Evolutionary conservation across 345 rosid species (phyloP).

Genomic region (Euphorbia pulcherrima): DNA sequence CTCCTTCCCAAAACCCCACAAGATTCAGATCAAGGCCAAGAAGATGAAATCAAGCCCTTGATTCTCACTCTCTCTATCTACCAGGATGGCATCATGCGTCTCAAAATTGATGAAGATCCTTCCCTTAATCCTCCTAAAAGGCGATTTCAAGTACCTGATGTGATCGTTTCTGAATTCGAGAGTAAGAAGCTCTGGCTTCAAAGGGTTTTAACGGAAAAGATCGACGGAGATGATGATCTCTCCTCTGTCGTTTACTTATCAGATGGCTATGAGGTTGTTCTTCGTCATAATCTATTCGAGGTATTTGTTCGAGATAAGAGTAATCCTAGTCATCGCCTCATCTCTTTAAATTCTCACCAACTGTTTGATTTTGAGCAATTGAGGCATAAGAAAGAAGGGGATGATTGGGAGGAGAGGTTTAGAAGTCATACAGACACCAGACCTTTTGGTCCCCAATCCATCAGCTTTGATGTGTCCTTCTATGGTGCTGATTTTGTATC

Average conservation of each 20-base stretch:
- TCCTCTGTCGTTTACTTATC: conserved; percentile 65
- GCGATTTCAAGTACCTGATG: conserved; percentile 87
- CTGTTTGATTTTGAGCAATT: conserved; percentile 89
- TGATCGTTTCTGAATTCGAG: conserved; percentile 57
- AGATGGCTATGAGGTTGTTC: conserved; percentile 69
- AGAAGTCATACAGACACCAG: conserved; percentile 71
- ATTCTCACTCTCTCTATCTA: conserved; percentile 66
- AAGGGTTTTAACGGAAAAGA: conserved; percentile 45
- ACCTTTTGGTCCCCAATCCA: conserved; percentile 87
- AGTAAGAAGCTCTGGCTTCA: conserved; percentile 68
- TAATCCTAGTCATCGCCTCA: conserved; percentile 40
- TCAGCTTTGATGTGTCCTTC: conserved; percentile 91
- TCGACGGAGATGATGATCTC: conserved; percentile 43
- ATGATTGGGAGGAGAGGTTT: conserved; percentile 91
- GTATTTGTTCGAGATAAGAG: conserved; percentile 61
- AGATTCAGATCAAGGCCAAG: conserved; percentile 20
- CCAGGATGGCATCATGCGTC: conserved; percentile 59
- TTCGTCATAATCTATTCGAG: conserved; percentile 83
- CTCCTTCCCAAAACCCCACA: conserved; percentile 36
- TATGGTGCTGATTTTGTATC: conserved; percentile 76
- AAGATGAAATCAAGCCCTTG: conserved; percentile 52
- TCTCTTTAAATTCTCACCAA: conserved; percentile 76
- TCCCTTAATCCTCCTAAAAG: conserved; percentile 48
- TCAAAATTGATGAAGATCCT: conserved; percentile 79
- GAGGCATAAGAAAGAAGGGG: conserved; percentile 54